Base-by-base conservation (phyloP, 495 filamentous ascomycete species). In the Lasiosphaeriaceae sp. region DNA sequence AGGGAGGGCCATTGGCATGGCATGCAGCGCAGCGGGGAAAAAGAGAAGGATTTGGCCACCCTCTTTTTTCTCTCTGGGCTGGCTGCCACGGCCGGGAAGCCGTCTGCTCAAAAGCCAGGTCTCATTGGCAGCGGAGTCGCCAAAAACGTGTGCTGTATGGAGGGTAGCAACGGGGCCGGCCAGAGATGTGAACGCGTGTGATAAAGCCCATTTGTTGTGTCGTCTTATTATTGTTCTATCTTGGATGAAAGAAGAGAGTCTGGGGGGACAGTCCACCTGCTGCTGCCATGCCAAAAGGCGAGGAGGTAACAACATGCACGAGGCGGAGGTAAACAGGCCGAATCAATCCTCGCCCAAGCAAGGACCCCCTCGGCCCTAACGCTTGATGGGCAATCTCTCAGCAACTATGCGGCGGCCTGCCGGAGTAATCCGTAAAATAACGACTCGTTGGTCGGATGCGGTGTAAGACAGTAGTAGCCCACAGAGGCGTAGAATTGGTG, bases 91-190 rank as follows among this genome's bases (percentile, higher is more conserved):
- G 31, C 49, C n/a, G 51, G 41, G 47, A 43, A 16, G 14, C 39
- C 46, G 29, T 39, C 23, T 47, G 17, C 47, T 54, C 11, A 39
- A 59, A 24, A 43, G n/a, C 19, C 56, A 29, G 19, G 50, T 54
- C 34, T 44, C 43, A 59, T 54, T 59, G 56, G 56, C 29, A 54
- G 56, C 19, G 21, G 43, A 50, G 44, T 48, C 23, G 43, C 45
- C 46, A 21, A 50, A 52, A 29, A 16, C 12, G n/a, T 17, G 24
- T 49, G 43, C 50, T 43, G n/a, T n/a, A n/a, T n/a, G 44, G 56
- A 54, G 56, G 50, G 56, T 54, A 43, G 44, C 50, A 59, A n/a
- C 16, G 24, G 23, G 44, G 35, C 41, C 23, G n/a, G 37, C 34
- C 23, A 26, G 43, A 53, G 37, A 54, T 47, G 11, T 7, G 20